Conservation (phyloP, 768 basidiomycete genomes). For the Collybia sp. region DNA sequence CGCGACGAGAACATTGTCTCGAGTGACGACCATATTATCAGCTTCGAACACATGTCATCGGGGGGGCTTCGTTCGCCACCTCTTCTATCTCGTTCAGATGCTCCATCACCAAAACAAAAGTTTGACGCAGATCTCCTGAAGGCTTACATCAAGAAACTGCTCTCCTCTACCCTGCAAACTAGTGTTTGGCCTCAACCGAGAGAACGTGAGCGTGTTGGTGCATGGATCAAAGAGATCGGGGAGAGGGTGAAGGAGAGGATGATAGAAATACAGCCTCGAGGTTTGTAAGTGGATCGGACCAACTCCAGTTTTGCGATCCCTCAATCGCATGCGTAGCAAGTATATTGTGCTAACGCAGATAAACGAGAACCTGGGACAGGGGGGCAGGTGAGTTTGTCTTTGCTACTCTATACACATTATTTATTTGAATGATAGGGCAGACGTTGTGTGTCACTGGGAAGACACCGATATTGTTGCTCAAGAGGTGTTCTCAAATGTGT, state of each 20-base stretch:
- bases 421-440: slow-evolving; percentile 45
- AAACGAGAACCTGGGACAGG: slow-evolving; percentile 81
- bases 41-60: slow-evolving; percentile 13
- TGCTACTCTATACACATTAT: slow-evolving; percentile 6
- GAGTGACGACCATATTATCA: not conserved
- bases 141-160: slow-evolving; percentile 78
- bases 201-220: slow-evolving; percentile 66
- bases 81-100: slow-evolving; percentile 50
- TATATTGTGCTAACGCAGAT: slow-evolving; percentile 85
- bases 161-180: slow-evolving; percentile 62
- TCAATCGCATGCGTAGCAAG: slow-evolving; percentile 46
- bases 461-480: slow-evolving; percentile 74
- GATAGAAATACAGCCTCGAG: slow-evolving; percentile 75
- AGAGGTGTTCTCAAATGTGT: slow-evolving; percentile 76
- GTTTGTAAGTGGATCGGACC: slow-evolving; percentile 60
- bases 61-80: slow-evolving; percentile 58
- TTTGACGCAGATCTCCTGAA: slow-evolving; percentile 75
- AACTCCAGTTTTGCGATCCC: slow-evolving; percentile 7
- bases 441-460: slow-evolving; percentile 86
- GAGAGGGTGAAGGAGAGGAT: slow-evolving; percentile 84
- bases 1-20: no score
- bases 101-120: slow-evolving; percentile 49
- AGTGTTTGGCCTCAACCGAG: slow-evolving; percentile 63
- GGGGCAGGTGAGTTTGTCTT: slow-evolving; percentile 59
- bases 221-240: slow-evolving; percentile 80